A percentile compares a stretch with the other conserved stretches of the same genome.
phyloP scores from a whole-genome alignment of 768 basidiomycete species.

The Pulveroboletus sp. region DNA sequence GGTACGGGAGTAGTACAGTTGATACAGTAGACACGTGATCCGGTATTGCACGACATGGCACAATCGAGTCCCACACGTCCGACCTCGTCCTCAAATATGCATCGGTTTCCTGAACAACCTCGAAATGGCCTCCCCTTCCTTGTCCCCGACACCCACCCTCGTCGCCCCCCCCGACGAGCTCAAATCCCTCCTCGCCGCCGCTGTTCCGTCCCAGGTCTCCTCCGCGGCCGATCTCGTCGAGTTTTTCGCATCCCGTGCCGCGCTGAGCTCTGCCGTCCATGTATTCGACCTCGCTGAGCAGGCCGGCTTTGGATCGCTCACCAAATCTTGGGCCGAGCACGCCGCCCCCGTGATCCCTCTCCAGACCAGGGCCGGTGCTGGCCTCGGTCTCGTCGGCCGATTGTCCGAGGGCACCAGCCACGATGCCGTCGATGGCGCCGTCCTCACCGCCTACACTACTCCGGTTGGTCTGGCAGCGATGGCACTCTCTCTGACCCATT shows the following conservation, averaged over 20 bases:
- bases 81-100: background rate
- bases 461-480: constrained; percentile 82
- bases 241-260: constrained; percentile 56
- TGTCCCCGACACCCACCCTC: constrained; percentile 33
- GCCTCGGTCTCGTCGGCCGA: constrained; percentile 73
- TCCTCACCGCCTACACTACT: constrained; percentile 79
- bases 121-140: constrained; percentile 24
- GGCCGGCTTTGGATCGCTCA: constrained; percentile 73
- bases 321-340: constrained; percentile 58
- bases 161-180: constrained; percentile 32
- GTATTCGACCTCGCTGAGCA: constrained; percentile 84
- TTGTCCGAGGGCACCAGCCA: constrained; percentile 77
- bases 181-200: constrained; percentile 16
- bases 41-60: constrained; percentile 28
- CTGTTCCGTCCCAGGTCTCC: constrained; percentile 2
- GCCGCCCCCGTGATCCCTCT: constrained; percentile 60
- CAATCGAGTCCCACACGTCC: constrained; percentile 28
- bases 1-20: constrained; percentile 33
- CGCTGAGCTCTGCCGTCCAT: constrained; percentile 66
- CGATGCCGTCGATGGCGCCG: constrained; percentile 54
- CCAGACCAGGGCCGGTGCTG: constrained; percentile 85
- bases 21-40: constrained; percentile 25
- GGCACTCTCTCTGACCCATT: constrained; percentile 70
- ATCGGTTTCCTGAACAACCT: background rate
- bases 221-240: constrained; percentile 68